These are phyloP conservation scores for Tetratostichococcus sp. DNA, from an alignment of 139 green algal species.

Conservation along the genomic window DNA sequence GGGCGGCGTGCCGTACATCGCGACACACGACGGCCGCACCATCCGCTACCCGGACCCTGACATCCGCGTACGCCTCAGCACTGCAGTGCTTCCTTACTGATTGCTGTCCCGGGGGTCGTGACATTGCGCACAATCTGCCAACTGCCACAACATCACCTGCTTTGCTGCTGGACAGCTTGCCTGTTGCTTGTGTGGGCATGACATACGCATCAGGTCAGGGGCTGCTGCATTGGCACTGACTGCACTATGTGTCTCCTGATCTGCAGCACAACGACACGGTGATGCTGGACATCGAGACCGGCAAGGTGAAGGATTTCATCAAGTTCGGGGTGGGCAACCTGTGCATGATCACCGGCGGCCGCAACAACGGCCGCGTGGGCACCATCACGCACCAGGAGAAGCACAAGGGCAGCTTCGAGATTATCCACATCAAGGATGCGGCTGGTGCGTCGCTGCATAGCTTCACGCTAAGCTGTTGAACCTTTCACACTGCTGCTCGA, in stretches of 20 bases:
- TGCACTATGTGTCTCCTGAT: background rate
- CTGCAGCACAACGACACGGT: conserved; percentile 91
- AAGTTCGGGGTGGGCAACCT: conserved; percentile 98
- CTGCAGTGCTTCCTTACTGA: too few species aligned
- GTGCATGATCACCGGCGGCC: conserved; percentile 86
- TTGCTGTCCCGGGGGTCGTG: too few species aligned
- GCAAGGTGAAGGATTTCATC: conserved; percentile 93
- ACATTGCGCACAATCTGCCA: too few species aligned
- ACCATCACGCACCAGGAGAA: conserved; percentile 91
- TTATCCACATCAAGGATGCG: conserved; percentile 94
- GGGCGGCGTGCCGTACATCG: conserved; percentile 90
- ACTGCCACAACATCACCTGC: too few species aligned
- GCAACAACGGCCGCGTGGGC: conserved; percentile 92
- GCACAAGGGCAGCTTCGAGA: conserved; percentile 93
- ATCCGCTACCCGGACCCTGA: conserved; percentile 98
- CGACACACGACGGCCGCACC: conserved; percentile 94
- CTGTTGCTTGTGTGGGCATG: background rate
- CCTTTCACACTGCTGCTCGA: too few species aligned
- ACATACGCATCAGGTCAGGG: background rate
- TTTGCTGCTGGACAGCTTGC: too few species aligned
- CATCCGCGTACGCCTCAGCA: conserved; percentile 72
- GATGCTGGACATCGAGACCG: conserved; percentile 94
- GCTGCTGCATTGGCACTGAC: background rate
- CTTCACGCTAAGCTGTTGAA: too few species aligned
- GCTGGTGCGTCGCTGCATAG: conserved; percentile 10